phyloP scores from a whole-genome alignment of 495 filamentous ascomycete genomes.

The Tricharina praecox region DNA sequence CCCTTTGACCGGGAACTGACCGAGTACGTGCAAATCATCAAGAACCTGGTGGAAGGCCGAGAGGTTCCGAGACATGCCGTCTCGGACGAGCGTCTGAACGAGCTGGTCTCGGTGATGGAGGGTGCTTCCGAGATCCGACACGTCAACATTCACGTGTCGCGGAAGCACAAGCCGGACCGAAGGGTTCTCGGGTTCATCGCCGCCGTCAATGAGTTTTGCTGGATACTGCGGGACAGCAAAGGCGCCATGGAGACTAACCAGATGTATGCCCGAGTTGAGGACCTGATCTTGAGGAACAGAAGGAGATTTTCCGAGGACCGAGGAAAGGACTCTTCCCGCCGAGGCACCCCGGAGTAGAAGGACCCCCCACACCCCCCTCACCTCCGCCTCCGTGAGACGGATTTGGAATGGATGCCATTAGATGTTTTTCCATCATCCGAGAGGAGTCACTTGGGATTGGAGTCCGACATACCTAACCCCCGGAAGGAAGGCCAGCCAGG shows the following conservation, averaged over 20 bases:
- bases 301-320: neutral
- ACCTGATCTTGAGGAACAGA: neutral
- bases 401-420: neutral
- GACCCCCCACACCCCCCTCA: neutral
- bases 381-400: neutral
- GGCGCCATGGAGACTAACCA: conserved; percentile 5
- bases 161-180: conserved; percentile 7
- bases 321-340: neutral
- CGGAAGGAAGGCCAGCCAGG: too few species aligned
- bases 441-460: too few species aligned
- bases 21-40: conserved; percentile 6
- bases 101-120: conserved; percentile 5
- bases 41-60: conserved; percentile 1
- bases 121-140: conserved; percentile 10
- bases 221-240: conserved; percentile 4
- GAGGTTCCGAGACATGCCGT: conserved; percentile 7
- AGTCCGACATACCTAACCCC: too few species aligned
- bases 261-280: conserved; percentile 1
- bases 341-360: neutral
- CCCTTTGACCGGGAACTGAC: conserved; percentile 7
- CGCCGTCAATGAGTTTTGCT: conserved; percentile 10
- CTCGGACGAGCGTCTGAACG: conserved; percentile 6
- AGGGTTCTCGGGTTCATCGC: conserved; percentile 9
- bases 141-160: conserved; percentile 3
- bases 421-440: too few species aligned